phyloP scores from a whole-genome alignment of 2,329 filamentous ascomycete genomes.

The Trichoderma cornu-damae region DNA sequence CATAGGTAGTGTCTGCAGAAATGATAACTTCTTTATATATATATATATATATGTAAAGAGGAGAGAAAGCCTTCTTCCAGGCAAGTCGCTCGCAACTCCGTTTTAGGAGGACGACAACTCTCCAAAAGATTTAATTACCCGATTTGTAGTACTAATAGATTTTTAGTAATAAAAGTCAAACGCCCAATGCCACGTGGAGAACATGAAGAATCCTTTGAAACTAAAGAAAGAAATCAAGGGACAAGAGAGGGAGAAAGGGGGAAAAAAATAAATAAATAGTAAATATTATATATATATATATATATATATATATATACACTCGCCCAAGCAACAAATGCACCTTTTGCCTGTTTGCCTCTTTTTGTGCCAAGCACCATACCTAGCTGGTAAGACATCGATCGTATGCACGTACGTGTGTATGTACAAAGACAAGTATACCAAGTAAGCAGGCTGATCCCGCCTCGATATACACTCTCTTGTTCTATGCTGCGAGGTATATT shows the following conservation, averaged over 20 bases:
- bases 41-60: too few species aligned
- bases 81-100: too few species aligned
- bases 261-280: background rate
- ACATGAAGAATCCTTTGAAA: background rate
- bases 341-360: slow-evolving; percentile 5
- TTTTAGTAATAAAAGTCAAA: background rate
- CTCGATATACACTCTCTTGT: slow-evolving; percentile 7
- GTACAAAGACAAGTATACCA: background rate
- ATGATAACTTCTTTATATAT: too few species aligned
- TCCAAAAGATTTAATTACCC: background rate
- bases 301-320: too few species aligned
- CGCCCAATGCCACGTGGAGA: background rate
- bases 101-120: too few species aligned
- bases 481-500: slow-evolving; percentile 5
- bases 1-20: too few species aligned
- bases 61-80: too few species aligned
- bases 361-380: background rate
- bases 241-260: background rate
- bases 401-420: slow-evolving; percentile 4
- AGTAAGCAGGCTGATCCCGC: background rate
- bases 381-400: background rate
- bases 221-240: background rate
- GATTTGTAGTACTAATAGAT: background rate
- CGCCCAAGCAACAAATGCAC: slow-evolving; percentile 3
- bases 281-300: too few species aligned